Percentiles rank a stretch among this genome's conserved stretches.
These are phyloP conservation scores for Cylindrotheca closterium DNA, from an alignment of 108 stramenopile species.

Conservation along the genomic window DNA sequence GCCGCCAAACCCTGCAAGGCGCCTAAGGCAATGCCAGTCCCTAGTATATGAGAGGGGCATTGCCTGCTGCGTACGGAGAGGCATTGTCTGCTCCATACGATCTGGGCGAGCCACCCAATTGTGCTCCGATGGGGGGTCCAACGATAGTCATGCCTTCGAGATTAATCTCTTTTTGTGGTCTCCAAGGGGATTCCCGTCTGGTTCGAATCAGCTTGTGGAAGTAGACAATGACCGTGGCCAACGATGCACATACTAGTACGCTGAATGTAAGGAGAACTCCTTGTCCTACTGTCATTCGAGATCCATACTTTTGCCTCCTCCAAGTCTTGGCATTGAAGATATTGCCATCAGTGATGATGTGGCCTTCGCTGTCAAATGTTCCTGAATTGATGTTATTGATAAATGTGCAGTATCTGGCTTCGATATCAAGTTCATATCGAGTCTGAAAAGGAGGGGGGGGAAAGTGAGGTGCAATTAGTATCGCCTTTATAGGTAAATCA, in stretches of 20 bases:
- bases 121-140: constrained; percentile 7
- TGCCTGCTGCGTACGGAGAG: too few relatives aligned
- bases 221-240: constrained; percentile 20
- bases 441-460: background rate
- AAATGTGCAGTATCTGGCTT: constrained; percentile 38
- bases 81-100: too few relatives aligned
- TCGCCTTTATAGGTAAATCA: background rate
- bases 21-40: constrained; percentile 3
- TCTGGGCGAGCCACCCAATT: too few relatives aligned
- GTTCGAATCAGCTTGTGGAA: constrained; percentile 21
- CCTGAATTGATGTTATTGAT: constrained; percentile 43
- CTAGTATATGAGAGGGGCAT: too few relatives aligned
- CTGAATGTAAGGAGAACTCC: constrained; percentile 19
- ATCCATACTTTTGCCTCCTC: constrained; percentile 27
- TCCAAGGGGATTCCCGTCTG: constrained; percentile 24
- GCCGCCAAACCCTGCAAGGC: background rate
- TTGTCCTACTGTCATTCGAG: constrained; percentile 25
- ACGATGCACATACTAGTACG: constrained; percentile 20
- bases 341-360: constrained; percentile 23
- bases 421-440: constrained; percentile 21
- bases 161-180: constrained; percentile 6
- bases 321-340: constrained; percentile 27
- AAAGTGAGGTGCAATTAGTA: background rate
- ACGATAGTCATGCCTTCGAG: background rate
- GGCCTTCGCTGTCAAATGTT: constrained; percentile 44